Evolutionary conservation across 2,329 filamentous ascomycete species (phyloP), one percentile per base, ranked within the genome.

Genomic region (Monosporascus sp.): DNA sequence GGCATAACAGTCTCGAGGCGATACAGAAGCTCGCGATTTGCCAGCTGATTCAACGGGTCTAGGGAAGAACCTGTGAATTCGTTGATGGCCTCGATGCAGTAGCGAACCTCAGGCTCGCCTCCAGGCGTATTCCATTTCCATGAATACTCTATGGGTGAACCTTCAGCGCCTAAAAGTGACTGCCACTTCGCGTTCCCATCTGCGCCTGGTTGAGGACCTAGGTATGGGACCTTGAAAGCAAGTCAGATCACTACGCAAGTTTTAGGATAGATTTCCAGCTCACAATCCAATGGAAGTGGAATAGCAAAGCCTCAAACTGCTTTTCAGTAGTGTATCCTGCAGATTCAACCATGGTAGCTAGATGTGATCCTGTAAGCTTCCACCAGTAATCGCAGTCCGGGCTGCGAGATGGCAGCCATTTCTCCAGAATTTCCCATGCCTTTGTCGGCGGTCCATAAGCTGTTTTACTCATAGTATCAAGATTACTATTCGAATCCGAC

Each of bases 91-190:
- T 50, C 48, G 9, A 39, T 18, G 17, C 31, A 50, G 35, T 50
- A 50, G 15, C 48, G 48, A 27, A 50, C 25, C 22, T 50, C 48
- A 24, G 48, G 48, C 31, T 39, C 37, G 15, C 18, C 31, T 9
- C 11, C 20, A 24, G 47, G 11, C 7, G 37, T 39, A 37, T 50
- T 50, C 48, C 48, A 50, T 41, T 50, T 50, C 48, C 48, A 50
- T 38, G 48, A 50, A n/a, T 50, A 50, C 37, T 50, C 48, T 11
- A 50, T 39, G 6, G 48, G 48, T 25, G 48, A 50, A 11, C 48
- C 48, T 18, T 50, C 22, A 18, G 18, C 35, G 6, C 48, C 48
- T n/a, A 50, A 11, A 25, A 50, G 35, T 6, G 48, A 50, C 7
- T 31, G 39, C 48, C 48, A 50, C 25, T 2, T 24, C 22, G 22